These are phyloP conservation scores for Ustilago loliicola DNA, from an alignment of 1,284 basidiomycete genomes.

Conservation along the genomic window DNA sequence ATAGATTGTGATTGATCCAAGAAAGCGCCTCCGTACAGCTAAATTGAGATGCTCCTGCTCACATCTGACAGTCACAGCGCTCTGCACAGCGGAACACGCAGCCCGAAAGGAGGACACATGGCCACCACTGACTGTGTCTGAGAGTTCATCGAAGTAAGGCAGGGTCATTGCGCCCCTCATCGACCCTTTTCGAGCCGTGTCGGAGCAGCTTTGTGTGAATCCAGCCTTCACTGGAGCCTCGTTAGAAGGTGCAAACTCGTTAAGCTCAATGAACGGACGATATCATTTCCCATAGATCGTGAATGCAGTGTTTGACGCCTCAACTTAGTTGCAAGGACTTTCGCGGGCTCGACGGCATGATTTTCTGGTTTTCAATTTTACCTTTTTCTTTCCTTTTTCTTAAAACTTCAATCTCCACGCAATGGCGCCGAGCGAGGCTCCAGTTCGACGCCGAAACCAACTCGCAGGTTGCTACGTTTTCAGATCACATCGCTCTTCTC, in stretches of 20 bases:
- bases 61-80: neutral
- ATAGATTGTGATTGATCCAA: constrained; percentile 40
- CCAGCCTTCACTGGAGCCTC: neutral
- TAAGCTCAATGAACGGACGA: constrained; percentile 11
- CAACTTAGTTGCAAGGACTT: constrained; percentile 8
- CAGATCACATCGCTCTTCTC: neutral
- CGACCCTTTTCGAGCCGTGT: neutral
- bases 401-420: neutral
- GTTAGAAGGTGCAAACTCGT: neutral
- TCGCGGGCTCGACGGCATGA: neutral
- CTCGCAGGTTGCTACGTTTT: neutral
- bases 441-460: neutral
- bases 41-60: neutral
- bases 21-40: constrained; percentile 15
- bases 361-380: constrained; percentile 1
- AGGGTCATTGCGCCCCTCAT: neutral
- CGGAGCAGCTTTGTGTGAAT: neutral
- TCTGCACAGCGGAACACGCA: neutral
- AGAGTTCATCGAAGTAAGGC: too few relatives aligned
- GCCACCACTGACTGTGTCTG: neutral
- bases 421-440: too few relatives aligned
- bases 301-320: constrained; percentile 33
- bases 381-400: neutral
- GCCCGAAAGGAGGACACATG: neutral
- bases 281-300: neutral